Percentiles rank a stretch among this genome's conserved stretches.
These are phyloP conservation scores for Pseudognaphalium luteoalbum DNA, from an alignment of 129 eudicot genomes.

Conservation along the genomic window DNA sequence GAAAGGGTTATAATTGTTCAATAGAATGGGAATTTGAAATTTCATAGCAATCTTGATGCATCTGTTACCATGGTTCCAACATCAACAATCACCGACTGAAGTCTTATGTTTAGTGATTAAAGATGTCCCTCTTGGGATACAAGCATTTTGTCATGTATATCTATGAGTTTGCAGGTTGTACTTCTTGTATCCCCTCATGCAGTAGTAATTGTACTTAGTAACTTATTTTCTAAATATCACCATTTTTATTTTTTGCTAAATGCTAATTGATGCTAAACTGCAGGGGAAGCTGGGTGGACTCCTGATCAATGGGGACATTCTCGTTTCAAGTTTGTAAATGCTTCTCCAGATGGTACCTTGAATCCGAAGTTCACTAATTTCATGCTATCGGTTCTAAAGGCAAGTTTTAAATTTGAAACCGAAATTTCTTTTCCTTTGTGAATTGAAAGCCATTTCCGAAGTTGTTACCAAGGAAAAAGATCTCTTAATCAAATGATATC, in stretches of 20 bases:
- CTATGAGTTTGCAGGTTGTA: neutral
- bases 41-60: neutral
- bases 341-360: slow-evolving; percentile 63
- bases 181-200: neutral
- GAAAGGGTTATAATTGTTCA: neutral
- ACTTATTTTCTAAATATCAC: neutral
- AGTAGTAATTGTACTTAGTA: neutral
- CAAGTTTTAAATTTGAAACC: slow-evolving; percentile 20
- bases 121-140: slow-evolving; percentile 2
- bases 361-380: slow-evolving; percentile 75
- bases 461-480: neutral
- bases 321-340: slow-evolving; percentile 56
- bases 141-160: neutral
- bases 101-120: neutral
- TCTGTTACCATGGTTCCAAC: neutral
- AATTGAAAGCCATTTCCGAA: neutral
- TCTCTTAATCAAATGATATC: neutral
- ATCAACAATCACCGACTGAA: slow-evolving; percentile 6
- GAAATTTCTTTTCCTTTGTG: neutral
- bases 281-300: slow-evolving; percentile 98
- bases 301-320: slow-evolving; percentile 96
- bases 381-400: slow-evolving; percentile 91
- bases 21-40: slow-evolving; percentile 2
- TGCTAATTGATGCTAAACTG: slow-evolving; percentile 17
- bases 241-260: neutral